These are phyloP conservation scores for Jatropha curcas DNA, from an alignment of 345 rosid genomes.

Conservation along the genomic window DNA sequence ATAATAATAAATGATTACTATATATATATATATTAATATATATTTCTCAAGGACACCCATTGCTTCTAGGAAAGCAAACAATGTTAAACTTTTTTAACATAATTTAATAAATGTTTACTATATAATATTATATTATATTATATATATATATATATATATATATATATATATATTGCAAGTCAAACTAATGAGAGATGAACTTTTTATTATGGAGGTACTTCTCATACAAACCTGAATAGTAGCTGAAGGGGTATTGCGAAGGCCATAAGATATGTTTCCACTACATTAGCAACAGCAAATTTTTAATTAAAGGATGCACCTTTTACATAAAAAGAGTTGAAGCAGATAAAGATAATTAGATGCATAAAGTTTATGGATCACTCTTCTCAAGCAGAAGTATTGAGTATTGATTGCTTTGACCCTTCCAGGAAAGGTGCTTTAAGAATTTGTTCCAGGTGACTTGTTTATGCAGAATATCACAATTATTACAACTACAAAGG, in stretches of 20 bases:
- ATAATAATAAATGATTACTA: background rate
- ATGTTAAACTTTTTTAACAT: background rate
- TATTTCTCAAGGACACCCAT: background rate
- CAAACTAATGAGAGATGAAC: background rate
- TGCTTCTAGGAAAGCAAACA: background rate
- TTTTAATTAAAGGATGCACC: constrained; percentile 3
- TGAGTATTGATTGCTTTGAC: background rate
- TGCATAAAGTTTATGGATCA: background rate
- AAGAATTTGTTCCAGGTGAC: background rate
- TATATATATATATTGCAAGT: background rate
- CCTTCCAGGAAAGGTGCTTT: background rate
- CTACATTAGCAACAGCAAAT: constrained; percentile 46
- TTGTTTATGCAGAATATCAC: background rate
- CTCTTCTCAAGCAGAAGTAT: background rate
- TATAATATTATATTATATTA: too few species aligned
- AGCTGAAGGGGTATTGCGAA: constrained; percentile 77
- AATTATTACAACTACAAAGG: background rate
- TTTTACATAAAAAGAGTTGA: background rate
- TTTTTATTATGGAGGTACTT: constrained; percentile 4
- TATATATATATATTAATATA: too few species aligned
- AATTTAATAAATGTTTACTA: background rate
- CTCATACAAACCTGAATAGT: constrained; percentile 54
- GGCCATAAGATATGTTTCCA: constrained; percentile 79
- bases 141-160: too few species aligned
- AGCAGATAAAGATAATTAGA: background rate